phyloP scores from a whole-genome alignment of 2,329 filamentous ascomycete genomes.

The Penicillium capsulatum region DNA sequence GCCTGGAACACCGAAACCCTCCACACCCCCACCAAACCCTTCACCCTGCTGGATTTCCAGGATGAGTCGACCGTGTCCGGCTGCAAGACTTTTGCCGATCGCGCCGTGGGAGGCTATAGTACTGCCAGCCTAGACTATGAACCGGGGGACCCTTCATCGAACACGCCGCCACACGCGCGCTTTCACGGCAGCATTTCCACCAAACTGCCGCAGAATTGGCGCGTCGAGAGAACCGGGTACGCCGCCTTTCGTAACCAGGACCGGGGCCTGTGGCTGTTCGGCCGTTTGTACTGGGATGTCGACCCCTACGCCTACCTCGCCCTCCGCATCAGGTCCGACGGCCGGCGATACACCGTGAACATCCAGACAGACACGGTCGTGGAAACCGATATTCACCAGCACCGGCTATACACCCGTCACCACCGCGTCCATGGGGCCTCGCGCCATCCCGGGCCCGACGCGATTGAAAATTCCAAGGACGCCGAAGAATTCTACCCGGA shows the following conservation, averaged over 20 bases:
- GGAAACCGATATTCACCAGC: constrained; percentile 93
- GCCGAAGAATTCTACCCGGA: constrained; percentile 24
- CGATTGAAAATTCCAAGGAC: constrained; percentile 21
- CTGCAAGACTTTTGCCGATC: constrained; percentile 77
- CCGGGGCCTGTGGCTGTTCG: constrained; percentile 73
- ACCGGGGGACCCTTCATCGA: constrained; percentile 41
- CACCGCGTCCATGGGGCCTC: constrained; percentile 31
- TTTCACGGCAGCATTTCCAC: constrained; percentile 90
- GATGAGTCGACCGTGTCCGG: constrained; percentile 31
- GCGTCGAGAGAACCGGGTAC: constrained; percentile 60
- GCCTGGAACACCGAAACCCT: constrained; percentile 42
- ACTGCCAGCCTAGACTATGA: constrained; percentile 66
- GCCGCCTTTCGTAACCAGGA: constrained; percentile 86
- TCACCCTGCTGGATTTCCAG: constrained; percentile 41
- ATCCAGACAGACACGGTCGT: constrained; percentile 92
- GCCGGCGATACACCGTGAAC: constrained; percentile 89
- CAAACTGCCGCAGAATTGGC: constrained; percentile 65
- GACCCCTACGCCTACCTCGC: constrained; percentile 86
- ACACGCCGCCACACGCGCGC: constrained; percentile 61
- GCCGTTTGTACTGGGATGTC: constrained; percentile 79
- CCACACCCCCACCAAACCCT: constrained; percentile 37
- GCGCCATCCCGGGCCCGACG: constrained; percentile 14
- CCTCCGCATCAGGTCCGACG: constrained; percentile 83
- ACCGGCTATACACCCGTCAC: constrained; percentile 63
- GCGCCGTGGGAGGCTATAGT: constrained; percentile 82